Conservation (phyloP, 2,329 filamentous ascomycete genomes). For the Fusarium sp. region DNA sequence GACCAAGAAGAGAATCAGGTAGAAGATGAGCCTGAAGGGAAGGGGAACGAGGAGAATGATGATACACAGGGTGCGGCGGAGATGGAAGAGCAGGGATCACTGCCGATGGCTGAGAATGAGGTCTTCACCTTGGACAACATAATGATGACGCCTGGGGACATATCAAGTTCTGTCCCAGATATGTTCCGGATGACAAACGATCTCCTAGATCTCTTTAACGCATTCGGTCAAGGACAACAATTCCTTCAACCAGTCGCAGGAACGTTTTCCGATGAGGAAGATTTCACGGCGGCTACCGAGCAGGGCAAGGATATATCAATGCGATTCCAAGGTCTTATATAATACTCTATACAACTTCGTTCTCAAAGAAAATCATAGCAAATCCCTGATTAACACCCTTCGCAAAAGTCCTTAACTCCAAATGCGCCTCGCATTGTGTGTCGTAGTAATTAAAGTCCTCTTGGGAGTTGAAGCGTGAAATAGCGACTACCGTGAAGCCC, state of each 20-base stretch:
- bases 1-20: slow-evolving; percentile 4
- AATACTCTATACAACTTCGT: slow-evolving; percentile 1
- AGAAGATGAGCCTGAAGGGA: not conserved
- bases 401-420: slow-evolving; percentile 47
- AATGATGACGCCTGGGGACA: slow-evolving; percentile 28
- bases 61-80: not conserved
- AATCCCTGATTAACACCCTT: slow-evolving; percentile 50
- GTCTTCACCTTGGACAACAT: slow-evolving; percentile 13
- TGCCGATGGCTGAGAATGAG: not conserved
- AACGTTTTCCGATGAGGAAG: slow-evolving; percentile 24
- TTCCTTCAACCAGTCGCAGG: slow-evolving; percentile 29
- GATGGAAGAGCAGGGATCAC: not conserved
- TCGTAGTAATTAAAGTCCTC: slow-evolving; percentile 74
- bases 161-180: slow-evolving; percentile 44
- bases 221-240: slow-evolving; percentile 48
- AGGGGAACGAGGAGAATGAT: fast-evolving
- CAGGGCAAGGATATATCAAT: slow-evolving; percentile 48
- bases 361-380: slow-evolving; percentile 65
- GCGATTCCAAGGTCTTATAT: slow-evolving; percentile 49
- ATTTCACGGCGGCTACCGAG: slow-evolving; percentile 6
- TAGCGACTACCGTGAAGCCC: slow-evolving; percentile 67
- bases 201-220: slow-evolving; percentile 51
- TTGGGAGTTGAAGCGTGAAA: slow-evolving; percentile 65
- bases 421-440: slow-evolving; percentile 52
- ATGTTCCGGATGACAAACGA: slow-evolving; percentile 52